phyloP scores from a whole-genome alignment of 495 filamentous ascomycete species.

The Penicillium crystallinum region DNA sequence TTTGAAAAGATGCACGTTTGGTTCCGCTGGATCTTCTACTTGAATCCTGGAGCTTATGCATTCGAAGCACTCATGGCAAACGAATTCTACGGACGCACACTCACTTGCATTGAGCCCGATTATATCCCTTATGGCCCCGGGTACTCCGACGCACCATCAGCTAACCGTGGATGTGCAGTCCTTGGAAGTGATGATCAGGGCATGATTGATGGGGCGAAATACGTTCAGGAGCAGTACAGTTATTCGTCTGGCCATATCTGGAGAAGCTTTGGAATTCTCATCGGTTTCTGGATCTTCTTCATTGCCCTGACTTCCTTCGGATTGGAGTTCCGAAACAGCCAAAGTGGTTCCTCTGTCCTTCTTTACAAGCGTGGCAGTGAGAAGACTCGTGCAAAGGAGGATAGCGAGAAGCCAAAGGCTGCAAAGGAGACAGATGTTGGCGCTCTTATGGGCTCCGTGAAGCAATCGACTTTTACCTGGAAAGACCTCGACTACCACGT shows the following conservation, averaged over 20 bases:
- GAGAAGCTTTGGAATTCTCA: slow-evolving; percentile 76
- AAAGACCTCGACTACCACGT: slow-evolving; percentile 64
- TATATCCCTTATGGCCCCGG: slow-evolving; percentile 58
- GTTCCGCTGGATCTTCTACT: slow-evolving; percentile 86
- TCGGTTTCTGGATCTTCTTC: slow-evolving; percentile 70
- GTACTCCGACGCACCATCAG: slow-evolving; percentile 54
- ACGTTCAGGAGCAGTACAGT: slow-evolving; percentile 60
- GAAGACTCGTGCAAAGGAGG: slow-evolving; percentile 23
- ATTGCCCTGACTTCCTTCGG: slow-evolving; percentile 61
- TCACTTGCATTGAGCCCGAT: slow-evolving; percentile 65
- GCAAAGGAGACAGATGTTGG: slow-evolving; percentile 11
- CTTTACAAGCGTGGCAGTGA: slow-evolving; percentile 55
- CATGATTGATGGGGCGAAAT: slow-evolving; percentile 54
- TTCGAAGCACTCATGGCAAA: slow-evolving; percentile 91
- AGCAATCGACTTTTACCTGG: slow-evolving; percentile 45
- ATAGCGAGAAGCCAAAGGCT: slow-evolving; percentile 14
- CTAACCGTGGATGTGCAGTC: slow-evolving; percentile 67
- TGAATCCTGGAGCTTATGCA: slow-evolving; percentile 79
- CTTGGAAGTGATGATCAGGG: slow-evolving; percentile 55
- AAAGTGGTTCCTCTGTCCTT: slow-evolving; percentile 56
- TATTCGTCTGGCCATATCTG: slow-evolving; percentile 61
- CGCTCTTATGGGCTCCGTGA: slow-evolving; percentile 17
- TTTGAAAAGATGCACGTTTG: slow-evolving; percentile 68
- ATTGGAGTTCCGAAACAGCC: slow-evolving; percentile 57
- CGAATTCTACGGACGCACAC: slow-evolving; percentile 75